phyloP scores from a whole-genome alignment of 2,329 filamentous ascomycete genomes.

The Cordyceps pruinosa region DNA sequence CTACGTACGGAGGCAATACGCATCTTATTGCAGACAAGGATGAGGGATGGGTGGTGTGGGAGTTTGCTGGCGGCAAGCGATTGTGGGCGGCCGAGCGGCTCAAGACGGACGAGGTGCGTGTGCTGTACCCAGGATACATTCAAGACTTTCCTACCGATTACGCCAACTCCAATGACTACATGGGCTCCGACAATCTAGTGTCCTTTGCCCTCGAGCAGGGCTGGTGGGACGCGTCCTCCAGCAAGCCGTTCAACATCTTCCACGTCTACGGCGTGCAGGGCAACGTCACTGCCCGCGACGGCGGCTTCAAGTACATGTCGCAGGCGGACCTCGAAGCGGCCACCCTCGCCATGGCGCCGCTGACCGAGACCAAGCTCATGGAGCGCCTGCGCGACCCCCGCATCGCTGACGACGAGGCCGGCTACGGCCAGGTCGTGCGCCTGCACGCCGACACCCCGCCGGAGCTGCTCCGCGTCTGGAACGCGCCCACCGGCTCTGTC shows the following conservation, averaged over 20 bases:
- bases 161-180: conserved; percentile 17
- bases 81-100: conserved; percentile 24
- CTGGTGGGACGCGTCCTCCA: conserved; percentile 20
- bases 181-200: conserved; percentile 22
- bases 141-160: conserved; percentile 22
- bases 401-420: conserved; percentile 22
- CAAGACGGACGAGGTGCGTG: conserved; percentile 18
- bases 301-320: conserved; percentile 27
- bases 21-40: conserved; percentile 32
- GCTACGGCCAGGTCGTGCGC: conserved; percentile 23
- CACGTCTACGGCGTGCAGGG: conserved; percentile 20
- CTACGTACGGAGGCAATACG: conserved; percentile 36
- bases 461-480: conserved; percentile 21
- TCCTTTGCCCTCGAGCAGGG: conserved; percentile 22
- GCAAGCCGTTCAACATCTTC: conserved; percentile 23
- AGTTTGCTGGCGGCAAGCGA: conserved; percentile 21
- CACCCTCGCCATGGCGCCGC: conserved; percentile 34
- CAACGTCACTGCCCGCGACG: conserved; percentile 19
- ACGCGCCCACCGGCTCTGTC: conserved; percentile 21
- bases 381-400: conserved; percentile 24
- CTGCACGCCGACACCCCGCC: conserved; percentile 14
- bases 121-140: conserved; percentile 24
- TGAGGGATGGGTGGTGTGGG: conserved; percentile 25
- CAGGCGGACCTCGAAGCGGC: conserved; percentile 20
- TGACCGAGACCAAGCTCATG: conserved; percentile 43